Conservation (phyloP, 2,329 filamentous ascomycete genomes). For the Cladosporium sp. region DNA sequence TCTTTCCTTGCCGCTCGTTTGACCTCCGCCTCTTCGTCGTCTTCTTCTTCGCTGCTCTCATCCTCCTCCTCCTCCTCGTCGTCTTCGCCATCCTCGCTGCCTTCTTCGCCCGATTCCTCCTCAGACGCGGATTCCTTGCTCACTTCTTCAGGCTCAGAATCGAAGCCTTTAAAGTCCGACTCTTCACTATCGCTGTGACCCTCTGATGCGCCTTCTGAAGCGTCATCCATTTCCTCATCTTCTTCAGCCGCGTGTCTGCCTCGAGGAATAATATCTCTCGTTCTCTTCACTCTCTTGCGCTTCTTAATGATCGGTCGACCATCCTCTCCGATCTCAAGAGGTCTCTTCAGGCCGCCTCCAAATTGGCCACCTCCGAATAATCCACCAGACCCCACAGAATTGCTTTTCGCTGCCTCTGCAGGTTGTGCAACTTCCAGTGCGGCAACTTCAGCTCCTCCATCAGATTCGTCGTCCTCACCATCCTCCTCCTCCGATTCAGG, state of each 20-base stretch:
- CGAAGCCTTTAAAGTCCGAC: conserved; percentile 5
- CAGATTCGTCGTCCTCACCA: neutral
- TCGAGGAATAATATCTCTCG: conserved; percentile 16
- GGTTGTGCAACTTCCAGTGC: neutral
- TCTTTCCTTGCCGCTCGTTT: conserved; percentile 38
- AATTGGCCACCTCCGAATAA: conserved; percentile 50
- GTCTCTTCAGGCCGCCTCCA: conserved; percentile 82
- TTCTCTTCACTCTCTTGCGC: conserved; percentile 57
- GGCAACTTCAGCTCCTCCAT: neutral
- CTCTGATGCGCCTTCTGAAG: conserved; percentile 12
- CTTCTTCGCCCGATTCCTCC: conserved; percentile 15
- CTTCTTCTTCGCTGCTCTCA: conserved; percentile 28
- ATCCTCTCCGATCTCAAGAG: conserved; percentile 72
- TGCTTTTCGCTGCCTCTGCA: neutral
- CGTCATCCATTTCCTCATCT: conserved; percentile 13
- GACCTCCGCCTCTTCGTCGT: conserved; percentile 28
- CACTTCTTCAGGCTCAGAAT: conserved; percentile 7
- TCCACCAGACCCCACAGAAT: conserved; percentile 2
- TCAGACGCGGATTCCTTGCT: neutral
- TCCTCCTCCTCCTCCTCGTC: conserved; percentile 22
- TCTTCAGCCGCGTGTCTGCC: conserved; percentile 24
- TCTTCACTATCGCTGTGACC: conserved; percentile 9
- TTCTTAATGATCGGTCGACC: conserved; percentile 80
- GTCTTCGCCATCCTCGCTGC: conserved; percentile 19
- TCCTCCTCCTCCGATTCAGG: conserved; percentile 2